Percentiles rank a stretch among this genome's conserved stretches.
Conservation (phyloP, 306 rosid species). For the Mucuna pruriens region DNA sequence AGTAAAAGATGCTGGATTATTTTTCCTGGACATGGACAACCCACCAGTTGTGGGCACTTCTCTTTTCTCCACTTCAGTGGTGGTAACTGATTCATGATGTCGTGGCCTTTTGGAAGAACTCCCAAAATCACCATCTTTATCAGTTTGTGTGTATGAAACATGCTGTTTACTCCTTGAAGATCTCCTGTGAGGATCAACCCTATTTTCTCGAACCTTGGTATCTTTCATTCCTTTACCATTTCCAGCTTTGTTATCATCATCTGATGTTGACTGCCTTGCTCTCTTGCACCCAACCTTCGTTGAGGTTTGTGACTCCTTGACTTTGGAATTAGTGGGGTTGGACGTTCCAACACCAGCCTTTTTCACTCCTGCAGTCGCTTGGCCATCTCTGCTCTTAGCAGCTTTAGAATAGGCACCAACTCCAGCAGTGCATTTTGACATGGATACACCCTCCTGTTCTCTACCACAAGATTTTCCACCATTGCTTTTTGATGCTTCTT, state of each 20-base stretch:
- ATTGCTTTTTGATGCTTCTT: constrained; percentile 44
- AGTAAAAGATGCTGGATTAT: constrained; percentile 29
- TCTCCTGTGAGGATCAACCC: constrained; percentile 45
- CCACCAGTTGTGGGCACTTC: constrained; percentile 44
- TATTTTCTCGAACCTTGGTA: constrained; percentile 40
- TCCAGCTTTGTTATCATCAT: constrained; percentile 46
- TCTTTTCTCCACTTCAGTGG: constrained; percentile 35
- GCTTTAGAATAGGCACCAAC: constrained; percentile 37
- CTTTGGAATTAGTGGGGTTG: constrained; percentile 44
- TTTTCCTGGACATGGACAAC: constrained; percentile 6
- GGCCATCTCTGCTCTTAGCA: constrained; percentile 45
- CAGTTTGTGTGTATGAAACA: constrained; percentile 46
- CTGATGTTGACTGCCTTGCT: constrained; percentile 47
- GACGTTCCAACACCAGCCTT: constrained; percentile 47
- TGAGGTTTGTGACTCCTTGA: constrained; percentile 46
- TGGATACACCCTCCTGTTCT: constrained; percentile 39
- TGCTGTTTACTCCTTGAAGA: constrained; percentile 57
- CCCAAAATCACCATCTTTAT: constrained; percentile 47
- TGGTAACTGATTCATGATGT: constrained; percentile 37
- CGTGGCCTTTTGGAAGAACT: constrained; percentile 50
- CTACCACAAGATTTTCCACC: constrained; percentile 39
- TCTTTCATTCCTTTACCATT: constrained; percentile 32
- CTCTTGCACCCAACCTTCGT: constrained; percentile 54
- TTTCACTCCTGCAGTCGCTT: constrained; percentile 40
- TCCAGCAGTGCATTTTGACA: constrained; percentile 46